phyloP scores from a whole-genome alignment of 306 rosid genomes.

The Crataegus laevigata region DNA sequence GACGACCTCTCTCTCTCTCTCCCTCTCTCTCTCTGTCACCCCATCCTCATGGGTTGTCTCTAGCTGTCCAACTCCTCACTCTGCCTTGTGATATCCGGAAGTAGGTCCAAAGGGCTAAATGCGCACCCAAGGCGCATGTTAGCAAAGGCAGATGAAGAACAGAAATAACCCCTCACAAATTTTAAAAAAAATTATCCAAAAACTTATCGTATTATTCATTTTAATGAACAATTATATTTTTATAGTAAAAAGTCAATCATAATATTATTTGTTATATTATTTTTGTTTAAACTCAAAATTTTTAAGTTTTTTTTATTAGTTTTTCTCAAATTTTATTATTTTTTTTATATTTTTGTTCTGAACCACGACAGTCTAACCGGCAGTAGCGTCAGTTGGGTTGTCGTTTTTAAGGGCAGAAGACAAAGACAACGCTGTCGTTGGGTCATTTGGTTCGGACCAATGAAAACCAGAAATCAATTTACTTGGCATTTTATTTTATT shows the following conservation, averaged over 20 bases:
- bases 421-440: neutral
- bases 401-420: constrained; percentile 22
- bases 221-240: no score
- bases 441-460: neutral
- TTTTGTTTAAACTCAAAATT: no score
- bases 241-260: no score
- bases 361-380: neutral
- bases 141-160: neutral
- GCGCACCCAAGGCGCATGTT: neutral
- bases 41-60: constrained; percentile 20
- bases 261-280: no score
- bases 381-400: constrained; percentile 28
- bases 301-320: no score
- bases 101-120: neutral
- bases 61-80: constrained; percentile 17
- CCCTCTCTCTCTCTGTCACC: neutral
- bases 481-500: neutral
- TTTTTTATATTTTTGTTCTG: neutral
- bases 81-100: neutral
- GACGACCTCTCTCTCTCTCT: neutral
- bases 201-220: no score
- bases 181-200: no score
- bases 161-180: neutral
- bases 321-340: neutral
- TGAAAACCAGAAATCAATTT: neutral